Base-by-base conservation (phyloP, 192 early-diverging fungal species). In the Gamsiella multidivaricata region DNA sequence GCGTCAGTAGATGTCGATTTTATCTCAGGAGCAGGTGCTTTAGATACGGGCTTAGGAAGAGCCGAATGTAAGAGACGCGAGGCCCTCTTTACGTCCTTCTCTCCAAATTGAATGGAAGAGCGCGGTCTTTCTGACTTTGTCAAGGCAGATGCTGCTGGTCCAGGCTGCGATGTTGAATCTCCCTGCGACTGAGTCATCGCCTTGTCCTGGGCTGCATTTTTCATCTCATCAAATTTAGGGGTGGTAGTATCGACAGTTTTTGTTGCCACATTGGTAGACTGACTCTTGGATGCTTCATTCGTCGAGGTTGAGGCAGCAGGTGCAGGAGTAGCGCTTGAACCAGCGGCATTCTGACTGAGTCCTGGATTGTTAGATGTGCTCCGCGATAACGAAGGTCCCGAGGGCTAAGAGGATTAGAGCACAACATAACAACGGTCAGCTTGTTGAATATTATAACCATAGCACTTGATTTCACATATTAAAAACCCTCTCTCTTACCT, bases 1-100 rank as follows among this genome's bases (percentile, higher is more conserved):
- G 65, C 5, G 23, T 60, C 67, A 14, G n/a, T 53, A 7, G 54
- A 15, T 20, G 49, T 31, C 6, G 62, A 20, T 0, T 45, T 25
- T 14, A 33, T 11, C 3, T 76, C 63, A 15, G 62, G 8, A 10
- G 22, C 8, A 3, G 55, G 28, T 15, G 71, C 28, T 23, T 74
- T 74, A 32, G 71, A 58, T 11, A 57, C 14, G 3, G 65, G 59
- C 54, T 78, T 78, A 6, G 74, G 59, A 51, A 78, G 74, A 1
- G 74, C 74, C 8, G 74, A 78, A 34, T 69, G 41, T 49, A 78
- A 69, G 15, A 78, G 33, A 29, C 74, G 58, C 3, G 74, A 78
- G 2, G 65, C 74, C 28, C 74, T 33, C 61, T 69, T 78, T 23
- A 78, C 65, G 53, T 78, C 74, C 61, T 76, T 76, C 33, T 76